Evolutionary conservation across 176 grass and related monocot genomes (phyloP).

Genomic region (Aegilops sharonensis): DNA sequence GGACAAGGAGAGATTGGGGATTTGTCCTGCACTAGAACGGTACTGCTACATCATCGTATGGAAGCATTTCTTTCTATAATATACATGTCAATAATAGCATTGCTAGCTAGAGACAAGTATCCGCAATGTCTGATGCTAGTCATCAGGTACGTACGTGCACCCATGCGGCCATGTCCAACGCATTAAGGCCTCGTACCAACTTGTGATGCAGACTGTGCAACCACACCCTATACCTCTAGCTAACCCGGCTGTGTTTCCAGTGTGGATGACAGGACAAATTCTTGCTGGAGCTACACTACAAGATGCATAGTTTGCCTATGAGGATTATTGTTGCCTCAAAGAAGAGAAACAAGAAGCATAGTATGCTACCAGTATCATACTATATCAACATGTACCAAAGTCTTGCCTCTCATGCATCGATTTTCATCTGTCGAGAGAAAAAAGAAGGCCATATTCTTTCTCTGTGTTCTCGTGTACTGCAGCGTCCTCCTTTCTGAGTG

Average conservation of each 20-base stretch:
- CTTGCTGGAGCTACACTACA: neutral
- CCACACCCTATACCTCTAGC: neutral
- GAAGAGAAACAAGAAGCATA: neutral
- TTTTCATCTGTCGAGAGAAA: neutral
- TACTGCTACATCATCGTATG: neutral
- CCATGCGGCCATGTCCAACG: neutral
- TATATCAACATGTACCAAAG: neutral
- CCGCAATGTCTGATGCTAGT: neutral
- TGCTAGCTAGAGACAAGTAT: neutral
- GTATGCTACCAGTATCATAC: neutral
- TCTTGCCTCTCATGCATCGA: neutral
- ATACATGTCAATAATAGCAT: neutral
- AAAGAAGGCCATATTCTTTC: neutral
- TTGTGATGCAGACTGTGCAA: constrained; percentile 14
- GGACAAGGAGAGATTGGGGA: constrained; percentile 10
- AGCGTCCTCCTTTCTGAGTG: neutral
- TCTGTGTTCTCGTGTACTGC: neutral
- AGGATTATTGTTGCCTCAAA: neutral
- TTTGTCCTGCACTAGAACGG: neutral
- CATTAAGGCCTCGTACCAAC: constrained; percentile 17
- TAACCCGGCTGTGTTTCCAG: constrained; percentile 6
- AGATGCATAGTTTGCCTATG: neutral
- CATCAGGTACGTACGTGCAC: neutral
- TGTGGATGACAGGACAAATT: constrained; percentile 16
- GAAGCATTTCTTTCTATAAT: neutral